phyloP scores from a whole-genome alignment of 2,329 filamentous ascomycete species.

The Chrysoporthe cubensis region DNA sequence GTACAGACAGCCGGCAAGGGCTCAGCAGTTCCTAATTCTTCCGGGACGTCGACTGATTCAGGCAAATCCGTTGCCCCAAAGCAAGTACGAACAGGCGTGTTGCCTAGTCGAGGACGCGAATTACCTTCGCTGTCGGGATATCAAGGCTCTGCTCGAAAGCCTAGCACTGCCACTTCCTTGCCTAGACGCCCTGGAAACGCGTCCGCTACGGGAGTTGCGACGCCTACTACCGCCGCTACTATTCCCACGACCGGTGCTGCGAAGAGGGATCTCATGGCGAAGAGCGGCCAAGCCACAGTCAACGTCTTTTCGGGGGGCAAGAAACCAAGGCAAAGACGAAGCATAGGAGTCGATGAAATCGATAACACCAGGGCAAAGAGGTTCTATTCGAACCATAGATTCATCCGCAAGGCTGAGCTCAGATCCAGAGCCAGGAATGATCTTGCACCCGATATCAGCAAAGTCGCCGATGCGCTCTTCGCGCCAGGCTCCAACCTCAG shows the following conservation, averaged over 20 bases:
- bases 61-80: background rate
- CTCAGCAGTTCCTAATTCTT: background rate
- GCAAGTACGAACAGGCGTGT: background rate
- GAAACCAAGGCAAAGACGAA: conserved; percentile 40
- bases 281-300: conserved; percentile 35
- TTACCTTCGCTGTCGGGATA: conserved; percentile 35
- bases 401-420: conserved; percentile 47
- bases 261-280: conserved; percentile 30
- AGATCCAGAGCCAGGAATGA: conserved; percentile 50
- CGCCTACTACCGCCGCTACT: background rate
- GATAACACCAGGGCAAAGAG: conserved; percentile 48
- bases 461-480: conserved; percentile 33
- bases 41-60: background rate
- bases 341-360: conserved; percentile 43
- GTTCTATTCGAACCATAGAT: conserved; percentile 44
- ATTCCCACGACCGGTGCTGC: background rate
- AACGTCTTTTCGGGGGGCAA: conserved; percentile 55
- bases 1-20: conserved; percentile 19
- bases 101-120: conserved; percentile 13
- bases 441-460: conserved; percentile 41
- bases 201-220: background rate
- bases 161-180: conserved; percentile 2
- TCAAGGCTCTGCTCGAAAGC: conserved; percentile 41
- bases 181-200: conserved; percentile 8
- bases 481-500: conserved; percentile 17